Evolutionary conservation across 352 stramenopile species (phyloP).

Genomic region (Pythium volutum): DNA sequence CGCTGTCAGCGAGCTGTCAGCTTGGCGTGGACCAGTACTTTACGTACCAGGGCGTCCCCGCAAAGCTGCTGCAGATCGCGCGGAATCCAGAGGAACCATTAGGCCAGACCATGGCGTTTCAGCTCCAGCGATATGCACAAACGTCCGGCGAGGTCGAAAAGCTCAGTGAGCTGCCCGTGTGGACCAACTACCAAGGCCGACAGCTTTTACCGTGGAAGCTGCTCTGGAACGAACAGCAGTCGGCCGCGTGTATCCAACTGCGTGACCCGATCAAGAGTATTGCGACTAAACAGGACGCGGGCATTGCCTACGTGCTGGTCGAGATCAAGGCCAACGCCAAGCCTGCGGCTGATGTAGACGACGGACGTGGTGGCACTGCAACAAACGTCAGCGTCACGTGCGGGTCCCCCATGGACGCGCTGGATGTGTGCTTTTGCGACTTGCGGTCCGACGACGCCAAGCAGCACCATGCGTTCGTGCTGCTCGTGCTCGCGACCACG

Average conservation of each 20-base stretch:
- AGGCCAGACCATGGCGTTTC: slow-evolving; percentile 20
- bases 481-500: slow-evolving; percentile 50
- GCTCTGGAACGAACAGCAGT: slow-evolving; percentile 37
- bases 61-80: slow-evolving; percentile 43
- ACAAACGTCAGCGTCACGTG: slow-evolving; percentile 22
- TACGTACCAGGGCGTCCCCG: slow-evolving; percentile 49
- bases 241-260: slow-evolving; percentile 50
- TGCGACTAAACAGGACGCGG: slow-evolving; percentile 7
- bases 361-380: slow-evolving; percentile 11
- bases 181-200: slow-evolving; percentile 52
- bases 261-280: slow-evolving; percentile 23
- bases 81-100: slow-evolving; percentile 14
- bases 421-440: slow-evolving; percentile 56
- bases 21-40: slow-evolving; percentile 69
- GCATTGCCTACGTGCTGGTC: slow-evolving; percentile 45
- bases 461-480: slow-evolving; percentile 27
- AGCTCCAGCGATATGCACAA: slow-evolving; percentile 56
- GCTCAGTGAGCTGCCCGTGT: slow-evolving; percentile 43
- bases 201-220: slow-evolving; percentile 51
- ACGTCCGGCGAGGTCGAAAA: slow-evolving; percentile 44
- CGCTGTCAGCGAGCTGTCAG: slow-evolving; percentile 29
- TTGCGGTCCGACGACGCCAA: slow-evolving; percentile 20
- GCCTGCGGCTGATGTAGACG: slow-evolving; percentile 1
- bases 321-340: slow-evolving; percentile 30
- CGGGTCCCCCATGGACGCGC: slow-evolving; percentile 43